phyloP scores from a whole-genome alignment of 169 alveolate genomes.

The Toxoplasma gondii region DNA sequence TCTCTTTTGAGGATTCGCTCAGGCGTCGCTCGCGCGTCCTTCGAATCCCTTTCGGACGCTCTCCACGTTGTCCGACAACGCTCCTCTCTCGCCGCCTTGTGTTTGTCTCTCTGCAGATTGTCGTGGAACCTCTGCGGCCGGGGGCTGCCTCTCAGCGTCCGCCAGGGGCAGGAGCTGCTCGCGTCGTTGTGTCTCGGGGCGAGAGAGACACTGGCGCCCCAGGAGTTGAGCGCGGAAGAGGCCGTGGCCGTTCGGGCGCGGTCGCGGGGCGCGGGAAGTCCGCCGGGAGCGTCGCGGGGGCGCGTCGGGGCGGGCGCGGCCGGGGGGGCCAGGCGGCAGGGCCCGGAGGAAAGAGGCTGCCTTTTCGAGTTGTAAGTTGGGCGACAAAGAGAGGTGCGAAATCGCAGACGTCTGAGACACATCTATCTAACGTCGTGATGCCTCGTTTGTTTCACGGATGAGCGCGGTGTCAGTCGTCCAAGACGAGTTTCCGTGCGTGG shows the following conservation, averaged over 20 bases:
- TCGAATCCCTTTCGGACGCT: not conserved
- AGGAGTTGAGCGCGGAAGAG: not conserved
- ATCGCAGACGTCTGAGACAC: no score
- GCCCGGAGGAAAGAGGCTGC: not conserved
- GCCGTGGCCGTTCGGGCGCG: not conserved
- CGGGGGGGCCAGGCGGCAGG: not conserved
- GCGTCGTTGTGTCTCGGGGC: not conserved
- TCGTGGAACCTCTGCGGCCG: conserved; percentile 5
- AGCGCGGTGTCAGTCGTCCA: no score
- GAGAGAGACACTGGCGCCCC: not conserved
- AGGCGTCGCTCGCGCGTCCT: no score
- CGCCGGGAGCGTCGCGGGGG: not conserved
- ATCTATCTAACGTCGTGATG: no score
- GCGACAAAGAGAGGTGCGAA: no score
- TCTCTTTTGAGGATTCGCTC: no score
- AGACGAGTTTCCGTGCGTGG: no score
- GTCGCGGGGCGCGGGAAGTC: not conserved
- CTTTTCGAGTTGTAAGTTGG: not conserved
- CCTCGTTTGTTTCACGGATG: no score
- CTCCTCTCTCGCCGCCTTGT: not conserved
- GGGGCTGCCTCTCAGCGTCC: conserved; percentile 3
- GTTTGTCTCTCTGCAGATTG: not conserved
- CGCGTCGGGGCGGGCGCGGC: not conserved
- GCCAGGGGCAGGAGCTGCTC: not conserved
- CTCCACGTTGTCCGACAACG: not conserved